Evolutionary conservation across 352 stramenopile genomes (phyloP).

Genomic region (Pythium sukuiense): DNA sequence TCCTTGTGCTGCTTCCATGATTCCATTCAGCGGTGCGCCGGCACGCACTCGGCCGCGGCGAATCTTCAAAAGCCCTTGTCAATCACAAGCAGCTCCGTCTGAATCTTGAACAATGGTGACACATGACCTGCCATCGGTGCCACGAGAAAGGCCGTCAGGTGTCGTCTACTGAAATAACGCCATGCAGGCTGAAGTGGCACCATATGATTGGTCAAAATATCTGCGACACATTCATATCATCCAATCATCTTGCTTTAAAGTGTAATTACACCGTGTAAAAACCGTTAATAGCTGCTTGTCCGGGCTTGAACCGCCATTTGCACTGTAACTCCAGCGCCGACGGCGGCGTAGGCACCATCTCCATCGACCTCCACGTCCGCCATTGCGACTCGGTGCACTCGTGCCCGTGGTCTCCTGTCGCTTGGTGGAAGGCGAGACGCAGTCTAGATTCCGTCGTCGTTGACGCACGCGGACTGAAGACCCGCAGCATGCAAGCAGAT

Average conservation of each 20-base stretch:
- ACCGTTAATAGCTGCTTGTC: slow-evolving; percentile 4
- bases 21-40: not conserved
- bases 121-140: slow-evolving; percentile 7
- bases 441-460: slow-evolving; percentile 9
- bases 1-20: slow-evolving; percentile 1
- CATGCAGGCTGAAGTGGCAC: slow-evolving; percentile 14
- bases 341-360: slow-evolving; percentile 6
- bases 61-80: slow-evolving; percentile 17
- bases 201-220: slow-evolving; percentile 17
- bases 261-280: slow-evolving; percentile 6
- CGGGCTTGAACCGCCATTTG: slow-evolving; percentile 2
- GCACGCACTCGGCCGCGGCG: not conserved
- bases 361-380: not conserved
- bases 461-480: not conserved
- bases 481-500: slow-evolving; percentile 15
- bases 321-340: not conserved
- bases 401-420: not conserved
- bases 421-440: not conserved
- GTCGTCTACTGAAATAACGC: slow-evolving; percentile 10
- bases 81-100: slow-evolving; percentile 1
- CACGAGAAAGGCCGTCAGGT: slow-evolving; percentile 9
- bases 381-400: not conserved
- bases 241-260: slow-evolving; percentile 2
- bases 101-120: slow-evolving; percentile 23
- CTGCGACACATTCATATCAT: not conserved